A percentile compares a stretch with the other conserved stretches of the same genome.
phyloP scores from a whole-genome alignment of 2,329 filamentous ascomycete genomes.

The Hortaea werneckii region DNA sequence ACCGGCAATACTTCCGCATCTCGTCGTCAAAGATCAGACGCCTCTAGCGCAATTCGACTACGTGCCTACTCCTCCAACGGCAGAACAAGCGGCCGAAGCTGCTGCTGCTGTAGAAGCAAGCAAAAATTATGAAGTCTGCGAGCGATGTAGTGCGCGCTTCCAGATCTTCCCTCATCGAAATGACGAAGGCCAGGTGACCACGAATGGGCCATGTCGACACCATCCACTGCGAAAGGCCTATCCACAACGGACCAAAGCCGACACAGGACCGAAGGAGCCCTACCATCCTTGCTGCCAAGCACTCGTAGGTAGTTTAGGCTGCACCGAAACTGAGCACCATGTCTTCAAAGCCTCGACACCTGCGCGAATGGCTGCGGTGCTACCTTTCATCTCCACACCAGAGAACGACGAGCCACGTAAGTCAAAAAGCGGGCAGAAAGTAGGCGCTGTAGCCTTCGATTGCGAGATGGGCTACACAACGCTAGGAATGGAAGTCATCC shows the following conservation, averaged over 20 bases:
- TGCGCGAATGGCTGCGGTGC: conserved; percentile 63
- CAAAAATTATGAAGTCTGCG: conserved; percentile 76
- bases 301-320: conserved; percentile 65
- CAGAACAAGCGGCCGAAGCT: conserved; percentile 56
- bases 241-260: conserved; percentile 45
- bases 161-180: conserved; percentile 84
- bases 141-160: conserved; percentile 76
- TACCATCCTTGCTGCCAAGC: conserved; percentile 73
- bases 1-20: conserved; percentile 49
- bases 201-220: conserved; percentile 67
- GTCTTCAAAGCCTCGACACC: conserved; percentile 77
- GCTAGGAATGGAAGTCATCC: conserved; percentile 76
- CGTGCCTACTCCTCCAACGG: conserved; percentile 56
- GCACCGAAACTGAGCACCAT: conserved; percentile 59
- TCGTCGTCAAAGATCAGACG: conserved; percentile 52
- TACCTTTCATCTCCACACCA: conserved; percentile 75
- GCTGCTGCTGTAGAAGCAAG: conserved; percentile 54
- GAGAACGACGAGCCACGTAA: conserved; percentile 44
- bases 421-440: conserved; percentile 21
- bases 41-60: conserved; percentile 64
- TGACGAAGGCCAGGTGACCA: conserved; percentile 64
- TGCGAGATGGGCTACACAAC: conserved; percentile 98
- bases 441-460: conserved; percentile 71
- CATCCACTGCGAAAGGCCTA: conserved; percentile 66
- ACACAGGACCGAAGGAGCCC: conserved; percentile 48